Conservation (phyloP, 2,329 filamentous ascomycete species). For the Colletotrichum scovillei region DNA sequence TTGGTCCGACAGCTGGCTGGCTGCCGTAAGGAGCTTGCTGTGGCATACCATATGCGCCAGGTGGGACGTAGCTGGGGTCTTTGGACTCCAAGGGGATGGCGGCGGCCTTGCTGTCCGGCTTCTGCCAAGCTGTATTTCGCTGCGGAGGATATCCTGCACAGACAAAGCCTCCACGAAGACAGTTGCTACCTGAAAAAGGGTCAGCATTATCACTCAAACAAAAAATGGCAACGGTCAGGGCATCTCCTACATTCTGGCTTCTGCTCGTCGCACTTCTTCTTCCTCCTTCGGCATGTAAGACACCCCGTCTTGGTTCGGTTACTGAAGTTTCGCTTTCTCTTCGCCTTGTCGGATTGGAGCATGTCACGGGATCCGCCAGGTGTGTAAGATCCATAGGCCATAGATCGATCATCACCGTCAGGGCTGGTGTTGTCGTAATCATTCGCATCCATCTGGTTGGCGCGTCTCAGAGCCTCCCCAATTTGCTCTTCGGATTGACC, state of each 20-base stretch:
- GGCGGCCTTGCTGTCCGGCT: slow-evolving; percentile 75
- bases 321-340: slow-evolving; percentile 85
- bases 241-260: slow-evolving; percentile 87
- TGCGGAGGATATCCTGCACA: slow-evolving; percentile 92
- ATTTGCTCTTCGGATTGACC: slow-evolving; percentile 63
- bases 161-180: slow-evolving; percentile 86
- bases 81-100: slow-evolving; percentile 87
- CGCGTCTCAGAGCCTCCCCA: slow-evolving; percentile 57
- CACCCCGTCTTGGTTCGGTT: slow-evolving; percentile 97
- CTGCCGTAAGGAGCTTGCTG: slow-evolving; percentile 54
- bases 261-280: slow-evolving; percentile 98
- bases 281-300: slow-evolving; percentile 88
- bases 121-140: slow-evolving; percentile 78
- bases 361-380: slow-evolving; percentile 56
- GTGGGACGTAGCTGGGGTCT: slow-evolving; percentile 72
- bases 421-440: slow-evolving; percentile 66
- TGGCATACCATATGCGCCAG: slow-evolving; percentile 72
- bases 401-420: slow-evolving; percentile 62
- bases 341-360: slow-evolving; percentile 72
- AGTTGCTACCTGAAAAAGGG: slow-evolving; percentile 78
- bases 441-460: slow-evolving; percentile 55
- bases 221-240: background rate
- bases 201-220: slow-evolving; percentile 10
- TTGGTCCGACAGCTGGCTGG: slow-evolving; percentile 48
- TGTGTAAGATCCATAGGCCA: slow-evolving; percentile 55